Percentiles rank a stretch among this genome's conserved stretches.
These are phyloP conservation scores for Microsporum canis DNA, from an alignment of 2,329 filamentous ascomycete genomes.

Conservation along the genomic window DNA sequence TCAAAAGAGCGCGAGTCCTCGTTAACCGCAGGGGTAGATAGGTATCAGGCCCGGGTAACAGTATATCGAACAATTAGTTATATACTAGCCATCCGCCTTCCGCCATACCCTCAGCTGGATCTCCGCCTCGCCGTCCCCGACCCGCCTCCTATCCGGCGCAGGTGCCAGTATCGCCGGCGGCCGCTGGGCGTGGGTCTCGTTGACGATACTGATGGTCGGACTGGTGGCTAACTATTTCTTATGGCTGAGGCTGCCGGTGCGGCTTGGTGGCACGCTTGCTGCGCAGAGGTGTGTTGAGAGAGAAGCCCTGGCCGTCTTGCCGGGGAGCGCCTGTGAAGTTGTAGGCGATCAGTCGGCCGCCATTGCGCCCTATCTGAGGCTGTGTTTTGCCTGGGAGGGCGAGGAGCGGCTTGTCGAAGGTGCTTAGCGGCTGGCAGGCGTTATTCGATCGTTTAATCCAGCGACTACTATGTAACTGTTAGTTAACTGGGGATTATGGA, in stretches of 20 bases:
- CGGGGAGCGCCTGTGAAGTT: conserved; percentile 60
- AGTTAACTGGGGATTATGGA: too few relatives aligned
- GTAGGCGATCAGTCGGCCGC: conserved; percentile 37
- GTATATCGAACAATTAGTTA: too few relatives aligned
- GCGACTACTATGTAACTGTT: too few relatives aligned
- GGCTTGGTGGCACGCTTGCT: conserved; percentile 44
- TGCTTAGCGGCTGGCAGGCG: conserved; percentile 46
- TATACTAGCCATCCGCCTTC: too few relatives aligned
- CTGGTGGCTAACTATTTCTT: conserved; percentile 65
- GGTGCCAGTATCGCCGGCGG: conserved; percentile 48
- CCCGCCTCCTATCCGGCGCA: conserved; percentile 46
- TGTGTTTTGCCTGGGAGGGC: conserved; percentile 63
- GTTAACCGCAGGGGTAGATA: too few relatives aligned
- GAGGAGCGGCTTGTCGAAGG: conserved; percentile 56
- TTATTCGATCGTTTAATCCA: neutral
- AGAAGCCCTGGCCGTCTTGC: conserved; percentile 56
- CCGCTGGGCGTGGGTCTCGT: conserved; percentile 52
- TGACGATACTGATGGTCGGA: conserved; percentile 15
- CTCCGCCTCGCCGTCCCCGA: conserved; percentile 58
- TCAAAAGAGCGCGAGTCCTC: too few relatives aligned
- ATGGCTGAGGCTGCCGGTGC: conserved; percentile 56
- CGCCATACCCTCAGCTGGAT: conserved; percentile 38
- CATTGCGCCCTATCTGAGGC: conserved; percentile 50
- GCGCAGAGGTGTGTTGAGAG: conserved; percentile 47
- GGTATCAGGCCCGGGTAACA: too few relatives aligned